Base-by-base conservation (phyloP, 208 protist genomes). In the Crithidia brevicula region DNA sequence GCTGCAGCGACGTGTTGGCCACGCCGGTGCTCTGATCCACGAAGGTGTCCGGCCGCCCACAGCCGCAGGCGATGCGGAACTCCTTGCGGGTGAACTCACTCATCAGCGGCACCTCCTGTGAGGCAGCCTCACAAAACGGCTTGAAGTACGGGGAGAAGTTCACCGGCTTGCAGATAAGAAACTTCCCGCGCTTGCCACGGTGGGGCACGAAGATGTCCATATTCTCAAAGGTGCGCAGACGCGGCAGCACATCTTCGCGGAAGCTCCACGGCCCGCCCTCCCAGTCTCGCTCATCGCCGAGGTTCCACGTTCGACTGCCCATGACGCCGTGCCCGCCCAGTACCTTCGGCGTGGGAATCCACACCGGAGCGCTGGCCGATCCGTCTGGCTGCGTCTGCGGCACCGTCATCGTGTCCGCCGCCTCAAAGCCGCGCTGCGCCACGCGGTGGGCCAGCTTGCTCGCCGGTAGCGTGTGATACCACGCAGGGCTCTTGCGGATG, bases 321-420 rank as follows among this genome's bases (percentile, higher is more conserved):
- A 95, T 91, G 3, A 95, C 84, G 31, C 86, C 84, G 51, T 83
- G 79, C 0, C 89, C 89, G 45, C 89, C 89, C 28, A 95, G 78
- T 58, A 95, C 84, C 6, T 72, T 57, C n/a, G 89, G 79, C n/a
- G 82, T 83, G 5, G 84, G 86, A 45, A 95, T 84, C 74, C 61
- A 74, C 54, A 95, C 86, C 15, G 78, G 67, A 31, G 78, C 79
- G 42, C 15, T 54, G 22, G 42, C 49, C 22, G 43, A 31, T 7
- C 65, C 65, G 60, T 71, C 61, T 13, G 50, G 71, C 38, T 82
- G 77, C 53, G 59, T 72, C 47, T 67, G 66, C 64, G 88, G 86
- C 45, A 85, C 85, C n/a, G 77, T 66, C 7, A 85, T 30, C 15
- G 72, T 85, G 34, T 83, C 67, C 42, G 66, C 53, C 23, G 72